These are phyloP conservation scores for Rhynchospora breviuscula DNA, from an alignment of 176 grass and related monocot species.

Conservation along the genomic window DNA sequence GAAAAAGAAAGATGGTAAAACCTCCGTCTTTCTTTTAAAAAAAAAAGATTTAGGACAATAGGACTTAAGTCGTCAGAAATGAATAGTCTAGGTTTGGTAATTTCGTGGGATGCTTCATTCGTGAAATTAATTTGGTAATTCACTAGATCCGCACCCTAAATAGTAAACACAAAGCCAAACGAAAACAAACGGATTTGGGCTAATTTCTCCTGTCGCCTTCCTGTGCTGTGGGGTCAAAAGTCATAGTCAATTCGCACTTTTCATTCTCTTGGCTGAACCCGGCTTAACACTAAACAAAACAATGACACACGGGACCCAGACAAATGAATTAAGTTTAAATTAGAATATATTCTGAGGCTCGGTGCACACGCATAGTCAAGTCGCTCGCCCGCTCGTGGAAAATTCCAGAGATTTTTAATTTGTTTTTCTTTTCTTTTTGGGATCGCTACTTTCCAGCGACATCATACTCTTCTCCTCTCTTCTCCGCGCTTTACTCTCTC, in stretches of 20 bases:
- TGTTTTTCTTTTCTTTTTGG: not conserved
- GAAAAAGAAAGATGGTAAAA: too few species aligned
- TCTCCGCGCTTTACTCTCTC: conserved; percentile 11
- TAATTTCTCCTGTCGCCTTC: not conserved
- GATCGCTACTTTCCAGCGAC: conserved; percentile 20
- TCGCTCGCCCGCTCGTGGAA: not conserved
- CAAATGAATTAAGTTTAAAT: not conserved
- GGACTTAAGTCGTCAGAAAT: not conserved
- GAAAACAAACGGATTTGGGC: not conserved
- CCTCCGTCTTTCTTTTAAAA: too few species aligned
- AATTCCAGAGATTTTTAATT: conserved; percentile 2
- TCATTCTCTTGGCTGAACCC: not conserved
- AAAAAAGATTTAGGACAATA: not conserved
- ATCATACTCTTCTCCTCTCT: not conserved
- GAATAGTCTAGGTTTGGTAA: not conserved
- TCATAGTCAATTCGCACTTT: not conserved
- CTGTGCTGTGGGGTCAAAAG: conserved; percentile 5
- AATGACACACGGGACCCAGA: not conserved
- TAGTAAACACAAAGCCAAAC: not conserved
- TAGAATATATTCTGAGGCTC: not conserved
- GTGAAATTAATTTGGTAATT: not conserved
- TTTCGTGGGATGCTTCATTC: not conserved
- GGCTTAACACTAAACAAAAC: not conserved
- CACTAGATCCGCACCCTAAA: not conserved
- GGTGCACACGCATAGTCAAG: not conserved